Evolutionary conservation across 2,329 filamentous ascomycete genomes (phyloP), one percentile per base, ranked within the genome.

Genomic region (Clonostachys sp.): DNA sequence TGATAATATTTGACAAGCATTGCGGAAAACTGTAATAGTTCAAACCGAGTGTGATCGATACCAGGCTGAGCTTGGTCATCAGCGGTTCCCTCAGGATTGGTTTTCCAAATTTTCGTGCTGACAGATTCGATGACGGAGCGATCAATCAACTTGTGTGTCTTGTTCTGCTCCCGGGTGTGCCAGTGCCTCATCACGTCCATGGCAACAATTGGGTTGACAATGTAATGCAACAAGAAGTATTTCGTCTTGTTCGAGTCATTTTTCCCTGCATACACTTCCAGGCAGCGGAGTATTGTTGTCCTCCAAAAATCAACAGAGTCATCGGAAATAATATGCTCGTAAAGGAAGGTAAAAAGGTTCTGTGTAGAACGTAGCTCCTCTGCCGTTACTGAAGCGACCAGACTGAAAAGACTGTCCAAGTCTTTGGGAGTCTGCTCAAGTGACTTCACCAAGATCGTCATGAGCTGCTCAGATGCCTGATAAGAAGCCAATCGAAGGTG

Each of bases 1-100:
- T 92, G 84, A 59, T 99, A 90, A 59, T 97, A 95, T 62, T 99
- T 99, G 67, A 99, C 86, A 38, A 99, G 75, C 73, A 99, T 84
- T 1, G 94, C 91, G 6, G 94, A 96, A 41, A 97, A 80, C 63
- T 99, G 95, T 42, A 99, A 79, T 10, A 96, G 80, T 62, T 99
- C 95, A 83, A 97, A 96, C 14, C 94, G 81, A 2, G 91, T 95
- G 66, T 97, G 94, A 61, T 99, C 94, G 45, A 97, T 90, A 12
- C 91, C 91, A 35, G 88, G 82, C 58, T 92, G 90, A 5, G 80
- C 82, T 35, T 86, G 82, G 58, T 97, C 94, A 56, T 97, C 92
- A 38, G 84, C 83, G 3, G 85, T 77, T 64, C 95, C 91, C 24
- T 86, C 83, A 34, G 91, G 75, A 52, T 95, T 90, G 18, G 91